Base-by-base conservation (phyloP, 2,329 filamentous ascomycete genomes). In the Xylariaceae sp. region DNA sequence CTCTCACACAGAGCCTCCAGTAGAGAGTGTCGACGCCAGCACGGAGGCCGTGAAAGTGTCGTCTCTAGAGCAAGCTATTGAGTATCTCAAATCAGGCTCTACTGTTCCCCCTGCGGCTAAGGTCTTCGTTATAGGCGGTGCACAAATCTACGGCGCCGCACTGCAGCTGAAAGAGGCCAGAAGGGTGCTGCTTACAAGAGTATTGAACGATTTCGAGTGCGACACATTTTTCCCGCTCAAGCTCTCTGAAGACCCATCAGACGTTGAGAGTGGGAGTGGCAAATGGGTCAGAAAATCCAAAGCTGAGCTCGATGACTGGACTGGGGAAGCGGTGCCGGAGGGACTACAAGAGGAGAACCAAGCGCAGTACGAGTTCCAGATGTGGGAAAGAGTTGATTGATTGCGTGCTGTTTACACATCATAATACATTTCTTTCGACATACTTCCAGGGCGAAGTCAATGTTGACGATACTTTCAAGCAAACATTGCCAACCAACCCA, bases 61-160 rank as follows among this genome's bases (percentile, higher is more conserved):
- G 1, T 83, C 83, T 11, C 67, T 90, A 4, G 77, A 82, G 48
- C 70, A 74, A 44, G 84, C 84, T 3, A 58, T 89, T 39, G 61
- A 63, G 42, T 74, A 74, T 47, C 70, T 78, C 5, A 36, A 42
- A n/a, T 59, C 27, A 64, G 76, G 42, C 64, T 67, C 44, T 42
- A 45, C 45, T 45, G 44, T 27, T 44, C 57, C 49, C 58, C 53
- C 59, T 57, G 59, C 84, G 32, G 79, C 76, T 9, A 79, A 80
- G 59, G 77, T 90, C 3, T 97, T 91, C 68, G 81, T 97, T 39
- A 96, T 99, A 61, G 94, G 94, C 19, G 94, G 94, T 5, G 87
- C 83, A 48, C 86, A 90, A 71, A 85, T 97, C 57, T 99, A 97
- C 69, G 75, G 73, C 36, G 79, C 84, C 18, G 85, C 89, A 12